phyloP scores from a whole-genome alignment of 441 rosid genomes.

The Eruca vesicaria region DNA sequence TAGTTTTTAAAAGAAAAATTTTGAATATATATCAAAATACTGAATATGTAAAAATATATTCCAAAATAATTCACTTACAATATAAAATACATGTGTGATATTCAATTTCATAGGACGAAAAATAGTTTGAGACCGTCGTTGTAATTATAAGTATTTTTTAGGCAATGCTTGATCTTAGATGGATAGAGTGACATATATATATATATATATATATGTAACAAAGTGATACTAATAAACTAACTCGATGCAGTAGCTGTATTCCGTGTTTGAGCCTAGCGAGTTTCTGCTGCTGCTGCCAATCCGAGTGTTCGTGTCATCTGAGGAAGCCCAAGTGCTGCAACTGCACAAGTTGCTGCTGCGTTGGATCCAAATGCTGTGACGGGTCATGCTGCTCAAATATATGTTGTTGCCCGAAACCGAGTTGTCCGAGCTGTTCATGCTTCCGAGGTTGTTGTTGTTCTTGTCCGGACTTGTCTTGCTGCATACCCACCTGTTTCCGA shows the following conservation, averaged over 20 bases:
- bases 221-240: constrained; percentile 3
- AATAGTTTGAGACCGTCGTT: not conserved
- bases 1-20: too few relatives aligned
- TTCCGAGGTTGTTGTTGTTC: constrained; percentile 32
- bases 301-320: constrained; percentile 47
- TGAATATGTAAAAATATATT: not conserved
- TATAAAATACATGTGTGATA: not conserved
- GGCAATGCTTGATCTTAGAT: too few relatives aligned
- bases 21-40: not conserved
- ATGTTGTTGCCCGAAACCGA: constrained; percentile 23
- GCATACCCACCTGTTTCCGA: constrained; percentile 43
- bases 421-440: constrained; percentile 39
- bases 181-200: too few relatives aligned
- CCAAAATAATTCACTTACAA: not conserved
- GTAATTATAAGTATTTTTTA: not conserved
- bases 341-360: constrained; percentile 29
- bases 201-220: not conserved
- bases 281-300: constrained; percentile 71
- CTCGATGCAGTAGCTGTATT: constrained; percentile 44
- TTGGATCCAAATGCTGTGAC: constrained; percentile 35
- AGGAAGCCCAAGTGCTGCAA: constrained; percentile 49
- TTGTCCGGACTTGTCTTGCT: constrained; percentile 41
- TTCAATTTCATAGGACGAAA: not conserved
- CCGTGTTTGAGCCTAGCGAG: constrained; percentile 61
- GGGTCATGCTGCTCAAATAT: constrained; percentile 34